Evolutionary conservation across 1,284 basidiomycete genomes (phyloP), one percentile per base, ranked within the genome.

Genomic region (Leccinum fuscescens): DNA sequence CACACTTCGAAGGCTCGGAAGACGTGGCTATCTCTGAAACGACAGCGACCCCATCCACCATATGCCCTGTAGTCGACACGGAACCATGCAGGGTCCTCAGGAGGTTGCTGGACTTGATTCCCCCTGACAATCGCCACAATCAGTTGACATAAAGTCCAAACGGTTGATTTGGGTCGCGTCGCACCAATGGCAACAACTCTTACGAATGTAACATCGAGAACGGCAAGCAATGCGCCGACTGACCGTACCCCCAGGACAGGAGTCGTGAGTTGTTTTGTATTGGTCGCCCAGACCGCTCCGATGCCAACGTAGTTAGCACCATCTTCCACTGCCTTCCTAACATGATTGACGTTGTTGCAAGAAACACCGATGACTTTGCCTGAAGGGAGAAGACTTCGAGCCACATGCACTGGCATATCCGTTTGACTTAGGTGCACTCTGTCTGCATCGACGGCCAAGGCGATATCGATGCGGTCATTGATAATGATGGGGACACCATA

Each of bases 381-480:
- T 1, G 80, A 70, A 0, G 93, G 93, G 0, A 98, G 80, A 5
- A 96, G 78, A 15, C 72, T 70, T 33, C 92, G 86, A 0, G 92
- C 94, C 29, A 87, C 70, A 2, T 78, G 65, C 1, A 93, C 79
- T 2, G 92, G 86, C 81, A 96, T 92, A 72, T 98, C 96, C 0
- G 86, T 85, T 77, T 98, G 96, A 3, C 96, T 96, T 55, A 98
- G 80, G 70, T 98, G 96, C 9, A 98, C 86, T 5, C 93, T 95
- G 54, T 86, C 85, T 2, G 88, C 89, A 56, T 83, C 78, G 24
- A 92, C 79, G 8, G 92, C 90, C 29, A 95, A 81, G 5, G 91
- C 92, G 50, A 97, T 86, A 69, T 96, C 94, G 62, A 96, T 80
- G 12, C 94, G 86, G 76, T 96, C 94, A 70, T 98, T 98, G 77